Conservation (phyloP, 352 stramenopile species). For the Blastocystis hominis region DNA sequence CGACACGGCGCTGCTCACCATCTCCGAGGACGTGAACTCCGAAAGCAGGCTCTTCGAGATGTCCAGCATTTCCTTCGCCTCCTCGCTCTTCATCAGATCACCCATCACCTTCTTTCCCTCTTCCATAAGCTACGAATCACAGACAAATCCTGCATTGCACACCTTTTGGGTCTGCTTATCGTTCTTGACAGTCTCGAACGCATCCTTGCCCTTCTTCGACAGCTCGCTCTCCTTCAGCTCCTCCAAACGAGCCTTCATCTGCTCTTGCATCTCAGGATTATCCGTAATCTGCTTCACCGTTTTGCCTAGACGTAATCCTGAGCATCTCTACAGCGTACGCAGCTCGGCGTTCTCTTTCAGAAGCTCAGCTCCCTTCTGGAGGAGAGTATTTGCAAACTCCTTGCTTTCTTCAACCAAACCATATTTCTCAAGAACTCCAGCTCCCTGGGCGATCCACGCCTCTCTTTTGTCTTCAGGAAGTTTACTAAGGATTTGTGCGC, state of each 20-base stretch:
- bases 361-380: constrained; percentile 26
- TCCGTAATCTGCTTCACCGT: constrained; percentile 31
- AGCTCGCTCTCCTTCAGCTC: constrained; percentile 49
- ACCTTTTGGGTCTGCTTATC: constrained; percentile 57
- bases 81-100: constrained; percentile 43
- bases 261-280: constrained; percentile 39
- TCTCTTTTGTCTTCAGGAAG: constrained; percentile 57
- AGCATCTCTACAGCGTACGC: not conserved
- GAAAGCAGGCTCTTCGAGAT: constrained; percentile 51
- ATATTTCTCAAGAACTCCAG: constrained; percentile 49
- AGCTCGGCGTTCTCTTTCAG: constrained; percentile 40
- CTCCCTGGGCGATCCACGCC: constrained; percentile 40
- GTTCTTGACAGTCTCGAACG: constrained; percentile 8
- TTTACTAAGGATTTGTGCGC: constrained; percentile 47
- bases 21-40: constrained; percentile 50
- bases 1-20: not conserved
- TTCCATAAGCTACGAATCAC: constrained; percentile 31
- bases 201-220: constrained; percentile 37
- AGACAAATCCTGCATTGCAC: not conserved
- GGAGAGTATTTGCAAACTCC: constrained; percentile 45
- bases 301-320: not conserved
- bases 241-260: constrained; percentile 33
- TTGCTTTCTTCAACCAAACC: constrained; percentile 45
- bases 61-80: constrained; percentile 54
- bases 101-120: constrained; percentile 57